Conservation (phyloP, 2,329 filamentous ascomycete genomes). For the Hirsutella thompsonii region DNA sequence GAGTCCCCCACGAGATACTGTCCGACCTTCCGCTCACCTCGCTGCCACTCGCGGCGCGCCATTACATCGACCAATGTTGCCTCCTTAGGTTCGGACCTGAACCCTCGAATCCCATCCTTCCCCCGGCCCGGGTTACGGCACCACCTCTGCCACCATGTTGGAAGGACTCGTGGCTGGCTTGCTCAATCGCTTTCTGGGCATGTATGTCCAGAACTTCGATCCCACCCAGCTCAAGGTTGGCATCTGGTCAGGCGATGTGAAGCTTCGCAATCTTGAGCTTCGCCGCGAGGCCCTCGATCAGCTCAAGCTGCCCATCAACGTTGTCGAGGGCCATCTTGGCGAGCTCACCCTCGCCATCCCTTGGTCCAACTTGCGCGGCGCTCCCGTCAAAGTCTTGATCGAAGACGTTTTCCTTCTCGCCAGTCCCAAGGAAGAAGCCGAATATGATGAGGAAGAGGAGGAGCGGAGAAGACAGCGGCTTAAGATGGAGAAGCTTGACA, state of each 20-base stretch:
- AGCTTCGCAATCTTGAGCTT: conserved; percentile 82
- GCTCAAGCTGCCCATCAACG: conserved; percentile 90
- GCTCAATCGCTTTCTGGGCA: conserved; percentile 97
- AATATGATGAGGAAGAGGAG: conserved; percentile 89
- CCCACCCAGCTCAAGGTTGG: conserved; percentile 95
- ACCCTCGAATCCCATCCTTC: conserved; percentile 16
- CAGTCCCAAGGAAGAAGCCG: conserved; percentile 87
- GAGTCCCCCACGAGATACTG: too few species aligned
- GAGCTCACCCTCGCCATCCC: conserved; percentile 87
- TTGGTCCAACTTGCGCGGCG: conserved; percentile 92
- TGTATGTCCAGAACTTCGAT: conserved; percentile 99
- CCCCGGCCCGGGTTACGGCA: conserved; percentile 62
- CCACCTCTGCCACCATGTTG: conserved; percentile 59
- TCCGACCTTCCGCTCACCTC: too few species aligned
- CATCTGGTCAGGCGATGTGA: conserved; percentile 98
- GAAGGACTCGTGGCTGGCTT: conserved; percentile 93
- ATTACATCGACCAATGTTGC: conserved; percentile 8
- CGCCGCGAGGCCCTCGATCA: conserved; percentile 93
- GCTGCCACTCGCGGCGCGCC: conserved; percentile 1
- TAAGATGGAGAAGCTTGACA: conserved; percentile 98
- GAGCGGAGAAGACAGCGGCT: conserved; percentile 74
- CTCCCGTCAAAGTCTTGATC: conserved; percentile 88
- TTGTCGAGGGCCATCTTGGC: conserved; percentile 88
- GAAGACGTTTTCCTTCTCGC: conserved; percentile 95
- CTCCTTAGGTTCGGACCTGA: conserved; percentile 4